phyloP scores from a whole-genome alignment of 352 stramenopile genomes.

The Globisporangium cylindrosporum region DNA sequence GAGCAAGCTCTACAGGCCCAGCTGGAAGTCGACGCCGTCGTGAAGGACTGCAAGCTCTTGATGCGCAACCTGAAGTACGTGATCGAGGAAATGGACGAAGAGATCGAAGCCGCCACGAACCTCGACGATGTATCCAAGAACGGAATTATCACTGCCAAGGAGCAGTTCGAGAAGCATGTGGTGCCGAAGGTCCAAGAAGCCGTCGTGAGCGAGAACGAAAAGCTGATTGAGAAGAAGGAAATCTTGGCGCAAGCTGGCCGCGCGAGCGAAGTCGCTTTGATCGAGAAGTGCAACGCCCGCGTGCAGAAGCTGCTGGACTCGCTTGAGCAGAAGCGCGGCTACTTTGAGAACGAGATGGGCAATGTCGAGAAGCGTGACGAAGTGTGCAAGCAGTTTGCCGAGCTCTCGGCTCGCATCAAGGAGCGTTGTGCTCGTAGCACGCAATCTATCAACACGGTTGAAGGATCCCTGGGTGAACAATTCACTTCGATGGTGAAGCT shows the following conservation, averaged over 20 bases:
- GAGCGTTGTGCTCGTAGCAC: conserved; percentile 71
- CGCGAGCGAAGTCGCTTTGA: conserved; percentile 54
- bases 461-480: conserved; percentile 74
- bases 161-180: conserved; percentile 64
- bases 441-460: conserved; percentile 75
- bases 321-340: conserved; percentile 68
- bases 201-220: conserved; percentile 74
- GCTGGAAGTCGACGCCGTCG: conserved; percentile 72
- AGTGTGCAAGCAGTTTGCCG: conserved; percentile 73
- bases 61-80: conserved; percentile 89
- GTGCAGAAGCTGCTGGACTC: conserved; percentile 67
- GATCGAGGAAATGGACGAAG: conserved; percentile 87
- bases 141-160: conserved; percentile 61
- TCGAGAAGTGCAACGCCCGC: conserved; percentile 71
- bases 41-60: conserved; percentile 83
- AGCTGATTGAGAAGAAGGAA: conserved; percentile 79
- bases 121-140: conserved; percentile 68
- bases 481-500: conserved; percentile 78
- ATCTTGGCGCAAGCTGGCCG: conserved; percentile 58
- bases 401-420: conserved; percentile 70
- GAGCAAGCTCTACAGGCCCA: conserved; percentile 57
- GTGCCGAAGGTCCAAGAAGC: conserved; percentile 71
- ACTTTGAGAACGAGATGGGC: conserved; percentile 71
- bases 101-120: conserved; percentile 75
- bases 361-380: conserved; percentile 78